Conservation (phyloP, 1,139 yeast species). For the Diutina siamensis region DNA sequence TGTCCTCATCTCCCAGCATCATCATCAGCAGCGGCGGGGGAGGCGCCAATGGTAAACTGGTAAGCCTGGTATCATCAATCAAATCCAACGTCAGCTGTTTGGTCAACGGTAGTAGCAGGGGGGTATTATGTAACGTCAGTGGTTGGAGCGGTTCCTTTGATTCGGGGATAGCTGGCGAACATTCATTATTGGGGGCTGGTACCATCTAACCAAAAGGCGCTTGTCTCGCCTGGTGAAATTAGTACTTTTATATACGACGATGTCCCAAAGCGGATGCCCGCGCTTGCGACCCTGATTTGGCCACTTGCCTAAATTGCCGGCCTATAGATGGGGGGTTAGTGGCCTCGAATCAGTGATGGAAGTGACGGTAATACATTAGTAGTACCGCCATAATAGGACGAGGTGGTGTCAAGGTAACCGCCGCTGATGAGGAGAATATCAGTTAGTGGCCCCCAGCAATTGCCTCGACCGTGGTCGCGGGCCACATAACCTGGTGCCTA, state of each 20-base stretch:
- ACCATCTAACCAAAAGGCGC: background rate
- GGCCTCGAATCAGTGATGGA: too few species aligned
- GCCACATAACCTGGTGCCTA: too few species aligned
- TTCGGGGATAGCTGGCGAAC: background rate
- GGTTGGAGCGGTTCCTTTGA: background rate
- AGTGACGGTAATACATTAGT: too few species aligned
- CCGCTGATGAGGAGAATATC: too few species aligned
- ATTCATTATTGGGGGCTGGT: background rate
- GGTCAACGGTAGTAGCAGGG: background rate
- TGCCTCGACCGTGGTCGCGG: too few species aligned
- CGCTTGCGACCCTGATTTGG: too few species aligned
- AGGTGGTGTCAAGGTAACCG: too few species aligned
- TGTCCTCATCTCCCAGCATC: background rate
- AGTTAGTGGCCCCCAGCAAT: too few species aligned
- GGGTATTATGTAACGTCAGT: background rate
- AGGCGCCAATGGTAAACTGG: constrained; percentile 5
- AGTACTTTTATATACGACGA: background rate
- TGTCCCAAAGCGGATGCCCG: background rate
- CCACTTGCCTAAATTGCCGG: background rate
- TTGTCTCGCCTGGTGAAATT: background rate
- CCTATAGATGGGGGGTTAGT: background rate
- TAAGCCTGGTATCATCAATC: constrained; percentile 3
- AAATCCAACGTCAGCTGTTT: background rate
- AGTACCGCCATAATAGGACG: too few species aligned
- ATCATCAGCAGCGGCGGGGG: background rate